phyloP scores from a whole-genome alignment of 352 stramenopile species.

The Pythium myriotylum region DNA sequence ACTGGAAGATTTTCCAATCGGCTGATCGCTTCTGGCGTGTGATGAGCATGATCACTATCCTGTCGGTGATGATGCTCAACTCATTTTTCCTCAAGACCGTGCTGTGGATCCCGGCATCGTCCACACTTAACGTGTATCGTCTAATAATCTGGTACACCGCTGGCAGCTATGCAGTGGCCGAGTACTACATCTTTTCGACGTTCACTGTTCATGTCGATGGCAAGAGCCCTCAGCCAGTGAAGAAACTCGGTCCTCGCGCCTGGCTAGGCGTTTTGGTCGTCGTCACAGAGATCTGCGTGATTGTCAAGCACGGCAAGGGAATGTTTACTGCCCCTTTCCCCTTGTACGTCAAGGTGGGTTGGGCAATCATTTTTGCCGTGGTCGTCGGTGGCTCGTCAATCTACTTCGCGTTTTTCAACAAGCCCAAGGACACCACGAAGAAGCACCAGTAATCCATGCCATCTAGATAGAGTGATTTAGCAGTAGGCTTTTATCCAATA shows the following conservation, averaged over 20 bases:
- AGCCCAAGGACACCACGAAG: conserved; percentile 21
- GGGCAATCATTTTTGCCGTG: conserved; percentile 74
- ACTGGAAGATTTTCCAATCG: conserved; percentile 94
- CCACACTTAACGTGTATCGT: conserved; percentile 79
- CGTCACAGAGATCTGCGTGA: conserved; percentile 73
- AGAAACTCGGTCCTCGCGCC: conserved; percentile 80
- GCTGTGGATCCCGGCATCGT: conserved; percentile 87
- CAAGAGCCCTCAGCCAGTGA: conserved; percentile 57
- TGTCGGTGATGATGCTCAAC: conserved; percentile 95
- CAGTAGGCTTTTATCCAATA: conserved; percentile 24
- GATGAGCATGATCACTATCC: conserved; percentile 88
- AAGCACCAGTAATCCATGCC: conserved; percentile 18
- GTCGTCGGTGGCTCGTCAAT: conserved; percentile 77
- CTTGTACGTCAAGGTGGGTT: conserved; percentile 76
- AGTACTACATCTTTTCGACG: conserved; percentile 91
- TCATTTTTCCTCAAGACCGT: conserved; percentile 96
- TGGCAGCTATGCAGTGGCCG: conserved; percentile 83
- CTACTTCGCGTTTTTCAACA: conserved; percentile 85
- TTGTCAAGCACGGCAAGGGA: conserved; percentile 80
- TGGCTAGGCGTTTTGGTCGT: conserved; percentile 86
- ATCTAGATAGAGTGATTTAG: conserved; percentile 28
- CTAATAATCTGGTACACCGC: conserved; percentile 85
- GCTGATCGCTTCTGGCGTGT: conserved; percentile 91
- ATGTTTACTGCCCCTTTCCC: conserved; percentile 91
- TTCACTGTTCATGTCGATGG: conserved; percentile 75